Percentiles rank a stretch among this genome's conserved stretches.
Conservation (phyloP, 805 yeast species). For the Saccharomyces eubayanus region DNA sequence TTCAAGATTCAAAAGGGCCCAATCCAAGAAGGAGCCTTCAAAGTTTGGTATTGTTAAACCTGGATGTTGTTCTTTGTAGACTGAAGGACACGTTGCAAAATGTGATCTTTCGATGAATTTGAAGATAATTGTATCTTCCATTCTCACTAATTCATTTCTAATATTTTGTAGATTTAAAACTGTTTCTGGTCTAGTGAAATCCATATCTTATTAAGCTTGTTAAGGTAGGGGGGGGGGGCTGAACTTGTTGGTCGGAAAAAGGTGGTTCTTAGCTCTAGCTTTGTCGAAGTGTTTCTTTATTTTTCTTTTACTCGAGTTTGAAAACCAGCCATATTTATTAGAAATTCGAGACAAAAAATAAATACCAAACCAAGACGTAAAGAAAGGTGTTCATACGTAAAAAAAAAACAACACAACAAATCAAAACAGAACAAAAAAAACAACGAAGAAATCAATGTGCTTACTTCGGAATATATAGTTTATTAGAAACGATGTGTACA, state of each 20-base stretch:
- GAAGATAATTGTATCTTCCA: conserved; percentile 95
- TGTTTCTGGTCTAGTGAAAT: conserved; percentile 73
- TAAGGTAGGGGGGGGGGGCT: too few species aligned
- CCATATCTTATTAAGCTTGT: conserved; percentile 41
- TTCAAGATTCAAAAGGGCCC: conserved; percentile 73
- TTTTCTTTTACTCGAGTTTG: neutral
- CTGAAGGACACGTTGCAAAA: conserved; percentile 65
- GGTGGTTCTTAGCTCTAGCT: conserved; percentile 58
- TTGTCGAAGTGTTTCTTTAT: neutral
- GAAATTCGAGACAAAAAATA: neutral
- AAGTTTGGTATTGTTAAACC: conserved; percentile 52
- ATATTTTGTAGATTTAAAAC: conserved; percentile 77
- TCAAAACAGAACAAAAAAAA: neutral
- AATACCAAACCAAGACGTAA: neutral
- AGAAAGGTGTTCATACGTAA: neutral
- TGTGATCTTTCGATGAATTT: conserved; percentile 89
- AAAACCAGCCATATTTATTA: neutral
- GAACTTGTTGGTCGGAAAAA: neutral
- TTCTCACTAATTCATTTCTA: conserved; percentile 73
- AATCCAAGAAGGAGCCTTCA: conserved; percentile 78
- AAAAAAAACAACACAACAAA: neutral
- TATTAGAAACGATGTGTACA: neutral
- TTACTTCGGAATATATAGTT: neutral
- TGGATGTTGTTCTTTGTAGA: conserved; percentile 50
- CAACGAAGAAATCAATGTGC: neutral